phyloP scores from a whole-genome alignment of 331 rosid genomes.

The Saraca asoca region DNA sequence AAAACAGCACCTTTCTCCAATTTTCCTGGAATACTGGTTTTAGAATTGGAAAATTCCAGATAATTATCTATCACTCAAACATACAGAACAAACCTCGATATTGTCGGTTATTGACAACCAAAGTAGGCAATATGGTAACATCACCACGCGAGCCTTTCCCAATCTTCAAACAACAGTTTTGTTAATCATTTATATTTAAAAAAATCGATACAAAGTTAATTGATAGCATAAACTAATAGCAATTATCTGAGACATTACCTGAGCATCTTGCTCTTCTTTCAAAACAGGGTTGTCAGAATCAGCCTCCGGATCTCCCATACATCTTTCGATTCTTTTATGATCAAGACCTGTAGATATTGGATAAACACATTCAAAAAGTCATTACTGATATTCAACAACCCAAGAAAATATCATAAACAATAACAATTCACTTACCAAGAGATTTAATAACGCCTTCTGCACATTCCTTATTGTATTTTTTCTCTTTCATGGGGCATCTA shows the following conservation, averaged over 20 bases:
- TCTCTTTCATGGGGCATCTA: conserved; percentile 98
- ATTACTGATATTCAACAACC: conserved; percentile 24
- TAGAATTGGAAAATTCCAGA: conserved; percentile 42
- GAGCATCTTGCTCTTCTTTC: conserved; percentile 99
- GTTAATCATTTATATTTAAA: conserved; percentile 3
- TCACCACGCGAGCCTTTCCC: conserved; percentile 98
- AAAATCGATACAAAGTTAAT: conserved; percentile 21
- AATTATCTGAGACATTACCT: conserved; percentile 48
- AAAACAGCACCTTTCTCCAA: conserved; percentile 92
- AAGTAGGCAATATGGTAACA: conserved; percentile 97
- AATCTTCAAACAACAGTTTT: conserved; percentile 49
- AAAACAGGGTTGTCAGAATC: conserved; percentile 80
- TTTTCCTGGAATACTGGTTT: conserved; percentile 69
- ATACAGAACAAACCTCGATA: conserved; percentile 79
- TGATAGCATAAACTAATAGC: conserved; percentile 2
- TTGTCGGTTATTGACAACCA: conserved; percentile 94
- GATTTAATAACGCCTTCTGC: conserved; percentile 82
- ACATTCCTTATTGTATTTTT: conserved; percentile 86
- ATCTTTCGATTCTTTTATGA: conserved; percentile 65
- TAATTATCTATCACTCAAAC: conserved; percentile 30
- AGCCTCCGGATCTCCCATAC: conserved; percentile 87
- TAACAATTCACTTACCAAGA: conserved; percentile 60
- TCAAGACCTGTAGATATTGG: conserved; percentile 69
- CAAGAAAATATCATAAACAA: conserved; percentile 28
- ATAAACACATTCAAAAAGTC: conserved; percentile 31